Evolutionary conservation across 768 basidiomycete genomes (phyloP).

Genomic region (Trametes cubensis): DNA sequence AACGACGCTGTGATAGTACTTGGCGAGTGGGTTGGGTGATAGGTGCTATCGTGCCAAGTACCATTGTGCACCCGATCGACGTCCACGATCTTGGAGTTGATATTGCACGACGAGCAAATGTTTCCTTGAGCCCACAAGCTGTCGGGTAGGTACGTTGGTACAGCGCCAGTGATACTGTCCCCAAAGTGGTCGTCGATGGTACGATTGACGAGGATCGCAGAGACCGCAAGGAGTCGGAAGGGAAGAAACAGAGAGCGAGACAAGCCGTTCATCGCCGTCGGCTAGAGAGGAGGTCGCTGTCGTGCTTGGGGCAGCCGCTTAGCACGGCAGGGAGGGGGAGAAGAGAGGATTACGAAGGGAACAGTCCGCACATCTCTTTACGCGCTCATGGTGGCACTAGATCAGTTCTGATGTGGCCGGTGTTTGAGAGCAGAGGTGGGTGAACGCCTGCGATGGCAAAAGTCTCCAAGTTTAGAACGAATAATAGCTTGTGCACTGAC

Average conservation of each 20-base stretch:
- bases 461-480: no score
- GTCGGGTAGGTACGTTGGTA: background rate
- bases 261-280: background rate
- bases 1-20: background rate
- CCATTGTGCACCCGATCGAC: background rate
- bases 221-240: background rate
- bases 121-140: slow-evolving; percentile 10
- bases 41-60: slow-evolving; percentile 24
- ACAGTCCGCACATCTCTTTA: no score
- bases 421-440: no score
- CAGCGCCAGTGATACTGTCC: background rate
- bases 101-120: background rate
- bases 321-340: background rate
- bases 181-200: slow-evolving; percentile 1
- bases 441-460: no score
- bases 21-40: background rate
- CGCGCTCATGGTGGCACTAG: no score
- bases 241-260: background rate
- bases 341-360: background rate
- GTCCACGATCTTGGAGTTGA: background rate
- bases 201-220: background rate
- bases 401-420: no score
- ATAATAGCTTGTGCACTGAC: no score
- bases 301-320: no score
- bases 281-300: no score